Conservation (phyloP, 768 basidiomycete species). For the Lentinus brumalis region DNA sequence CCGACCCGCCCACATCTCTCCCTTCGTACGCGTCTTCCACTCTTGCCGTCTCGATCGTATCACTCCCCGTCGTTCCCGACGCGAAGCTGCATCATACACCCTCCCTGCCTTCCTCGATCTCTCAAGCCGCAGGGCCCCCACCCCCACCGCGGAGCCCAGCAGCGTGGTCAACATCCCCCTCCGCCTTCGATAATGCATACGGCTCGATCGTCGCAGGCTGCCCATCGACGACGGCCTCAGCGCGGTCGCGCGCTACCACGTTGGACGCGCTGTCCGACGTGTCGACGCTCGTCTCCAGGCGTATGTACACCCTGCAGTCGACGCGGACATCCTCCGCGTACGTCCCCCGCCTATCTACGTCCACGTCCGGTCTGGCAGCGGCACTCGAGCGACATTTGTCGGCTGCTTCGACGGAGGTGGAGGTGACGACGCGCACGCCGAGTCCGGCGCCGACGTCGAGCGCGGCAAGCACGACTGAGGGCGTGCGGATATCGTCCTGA, state of each 20-base stretch:
- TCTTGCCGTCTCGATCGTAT: neutral
- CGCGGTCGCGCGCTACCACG: too few relatives aligned
- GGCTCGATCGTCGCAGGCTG: neutral
- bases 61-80: neutral
- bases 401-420: too few relatives aligned
- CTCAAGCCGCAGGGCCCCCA: neutral
- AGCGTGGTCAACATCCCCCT: slow-evolving; percentile 1
- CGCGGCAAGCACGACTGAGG: neutral
- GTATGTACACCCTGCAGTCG: neutral
- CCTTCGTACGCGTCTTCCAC: neutral
- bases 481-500: too few relatives aligned
- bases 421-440: too few relatives aligned
- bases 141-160: neutral
- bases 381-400: neutral
- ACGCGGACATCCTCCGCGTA: neutral
- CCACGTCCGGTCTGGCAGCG: neutral
- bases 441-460: neutral
- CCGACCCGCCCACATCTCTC: neutral
- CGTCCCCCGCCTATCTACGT: neutral
- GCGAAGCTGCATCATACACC: neutral
- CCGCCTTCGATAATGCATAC: slow-evolving; percentile 1
- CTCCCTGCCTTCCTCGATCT: neutral
- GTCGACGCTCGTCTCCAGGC: too few relatives aligned
- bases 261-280: too few relatives aligned
- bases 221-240: neutral